These are phyloP conservation scores for Phytophthora meadii DNA, from an alignment of 352 stramenopile genomes.

Conservation along the genomic window DNA sequence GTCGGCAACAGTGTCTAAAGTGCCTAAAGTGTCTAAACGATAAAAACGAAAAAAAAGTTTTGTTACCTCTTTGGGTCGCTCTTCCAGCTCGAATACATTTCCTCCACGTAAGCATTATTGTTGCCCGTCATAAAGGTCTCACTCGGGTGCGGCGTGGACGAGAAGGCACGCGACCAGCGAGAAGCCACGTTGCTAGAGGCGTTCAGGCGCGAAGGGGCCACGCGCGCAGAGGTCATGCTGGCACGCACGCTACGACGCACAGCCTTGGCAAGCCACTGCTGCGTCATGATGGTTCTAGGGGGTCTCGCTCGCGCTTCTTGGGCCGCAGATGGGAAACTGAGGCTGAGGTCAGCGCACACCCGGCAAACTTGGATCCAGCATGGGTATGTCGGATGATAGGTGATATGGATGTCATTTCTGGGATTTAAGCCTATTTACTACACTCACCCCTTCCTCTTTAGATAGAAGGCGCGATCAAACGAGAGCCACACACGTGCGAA, in stretches of 20 bases:
- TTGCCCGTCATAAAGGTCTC: constrained; percentile 95
- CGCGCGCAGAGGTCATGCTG: constrained; percentile 27
- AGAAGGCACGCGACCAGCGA: constrained; percentile 55
- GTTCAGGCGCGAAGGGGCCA: constrained; percentile 9
- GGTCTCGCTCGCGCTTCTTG: constrained; percentile 7
- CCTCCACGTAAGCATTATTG: constrained; percentile 97
- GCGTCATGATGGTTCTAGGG: constrained; percentile 45
- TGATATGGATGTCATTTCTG: constrained; percentile 15
- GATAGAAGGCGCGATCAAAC: constrained; percentile 25
- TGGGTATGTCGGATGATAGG: constrained; percentile 20
- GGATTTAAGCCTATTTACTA: background rate
- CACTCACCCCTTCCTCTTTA: constrained; percentile 12
- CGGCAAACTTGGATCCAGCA: constrained; percentile 9
- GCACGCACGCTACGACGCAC: constrained; percentile 57
- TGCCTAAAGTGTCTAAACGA: background rate
- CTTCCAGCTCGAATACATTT: constrained; percentile 97
- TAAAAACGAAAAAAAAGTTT: constrained; percentile 1
- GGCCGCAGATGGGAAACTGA: constrained; percentile 39
- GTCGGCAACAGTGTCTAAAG: no score
- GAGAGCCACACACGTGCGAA: constrained; percentile 26
- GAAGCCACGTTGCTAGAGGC: constrained; percentile 20
- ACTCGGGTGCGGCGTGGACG: constrained; percentile 76
- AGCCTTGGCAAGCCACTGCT: constrained; percentile 72
- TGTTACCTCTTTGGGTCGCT: constrained; percentile 81
- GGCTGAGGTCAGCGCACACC: constrained; percentile 19